phyloP scores from a whole-genome alignment of 2,329 filamentous ascomycete genomes.

The Alternaria solani region DNA sequence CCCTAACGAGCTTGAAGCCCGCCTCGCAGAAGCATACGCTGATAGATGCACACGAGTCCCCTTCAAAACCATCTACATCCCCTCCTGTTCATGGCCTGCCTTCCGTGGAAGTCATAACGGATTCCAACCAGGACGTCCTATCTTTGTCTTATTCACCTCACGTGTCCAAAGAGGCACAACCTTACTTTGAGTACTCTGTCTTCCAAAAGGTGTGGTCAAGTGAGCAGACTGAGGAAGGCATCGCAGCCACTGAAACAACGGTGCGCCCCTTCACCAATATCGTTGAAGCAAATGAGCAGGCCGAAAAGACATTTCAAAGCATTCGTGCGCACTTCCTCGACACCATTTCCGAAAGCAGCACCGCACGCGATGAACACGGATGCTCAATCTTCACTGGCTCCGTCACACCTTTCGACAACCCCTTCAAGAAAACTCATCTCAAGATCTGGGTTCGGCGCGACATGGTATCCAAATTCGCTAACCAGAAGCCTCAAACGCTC shows the following conservation, averaged over 20 bases:
- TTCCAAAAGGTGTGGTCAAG: constrained; percentile 27
- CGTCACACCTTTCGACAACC: constrained; percentile 21
- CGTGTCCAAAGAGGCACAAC: constrained; percentile 14
- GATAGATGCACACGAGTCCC: neutral
- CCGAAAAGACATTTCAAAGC: constrained; percentile 17
- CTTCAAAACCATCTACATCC: neutral
- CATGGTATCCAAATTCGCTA: constrained; percentile 19
- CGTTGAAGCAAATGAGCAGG: constrained; percentile 28
- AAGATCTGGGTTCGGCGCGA: constrained; percentile 32
- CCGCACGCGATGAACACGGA: constrained; percentile 19
- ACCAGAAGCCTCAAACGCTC: constrained; percentile 5
- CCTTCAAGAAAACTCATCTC: constrained; percentile 12
- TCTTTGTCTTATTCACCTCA: neutral
- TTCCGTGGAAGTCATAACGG: neutral
- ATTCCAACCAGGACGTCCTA: neutral
- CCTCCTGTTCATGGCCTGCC: neutral
- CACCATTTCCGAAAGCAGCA: constrained; percentile 14
- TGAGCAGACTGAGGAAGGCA: constrained; percentile 4
- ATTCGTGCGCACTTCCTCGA: constrained; percentile 6
- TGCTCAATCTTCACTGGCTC: constrained; percentile 14
- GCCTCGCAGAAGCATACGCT: neutral
- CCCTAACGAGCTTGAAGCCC: neutral
- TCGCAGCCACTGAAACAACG: constrained; percentile 8
- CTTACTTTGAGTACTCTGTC: constrained; percentile 38
- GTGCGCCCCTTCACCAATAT: constrained; percentile 19